Evolutionary conservation across 225 moss, liverwort and hornwort genomes (phyloP).

Genomic region (Pleurozium schreberi): DNA sequence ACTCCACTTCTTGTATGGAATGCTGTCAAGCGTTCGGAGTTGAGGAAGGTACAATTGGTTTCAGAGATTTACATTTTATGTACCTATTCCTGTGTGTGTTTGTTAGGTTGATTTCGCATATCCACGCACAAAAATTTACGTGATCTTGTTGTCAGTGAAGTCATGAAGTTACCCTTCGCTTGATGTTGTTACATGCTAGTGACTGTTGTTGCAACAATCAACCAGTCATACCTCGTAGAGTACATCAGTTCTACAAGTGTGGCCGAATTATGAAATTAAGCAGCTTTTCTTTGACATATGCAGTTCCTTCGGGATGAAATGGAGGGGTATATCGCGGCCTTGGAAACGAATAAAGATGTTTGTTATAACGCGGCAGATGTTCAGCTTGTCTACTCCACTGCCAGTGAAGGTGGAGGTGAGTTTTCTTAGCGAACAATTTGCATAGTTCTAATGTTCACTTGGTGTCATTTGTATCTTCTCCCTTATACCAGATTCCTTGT

Average conservation of each 20-base stretch:
- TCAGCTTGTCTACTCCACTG: conserved; percentile 75
- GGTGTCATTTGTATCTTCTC: background rate
- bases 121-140: background rate
- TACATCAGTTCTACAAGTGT: background rate
- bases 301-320: conserved; percentile 86
- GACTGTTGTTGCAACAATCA: background rate
- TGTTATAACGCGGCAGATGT: conserved; percentile 80
- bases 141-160: background rate
- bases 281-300: background rate
- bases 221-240: background rate
- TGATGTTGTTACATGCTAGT: background rate
- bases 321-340: conserved; percentile 67
- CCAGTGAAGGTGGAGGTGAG: conserved; percentile 97
- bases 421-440: background rate
- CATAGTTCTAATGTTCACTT: background rate
- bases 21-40: conserved; percentile 74
- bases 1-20: conserved; percentile 98
- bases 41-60: conserved; percentile 45
- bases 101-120: background rate
- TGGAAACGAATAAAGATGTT: conserved; percentile 56
- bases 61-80: background rate
- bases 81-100: background rate
- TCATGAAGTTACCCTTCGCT: background rate
- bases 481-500: background rate
- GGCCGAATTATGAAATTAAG: background rate